These are phyloP conservation scores for Triangularia setosa DNA, from an alignment of 2,329 filamentous ascomycete genomes.

Conservation along the genomic window DNA sequence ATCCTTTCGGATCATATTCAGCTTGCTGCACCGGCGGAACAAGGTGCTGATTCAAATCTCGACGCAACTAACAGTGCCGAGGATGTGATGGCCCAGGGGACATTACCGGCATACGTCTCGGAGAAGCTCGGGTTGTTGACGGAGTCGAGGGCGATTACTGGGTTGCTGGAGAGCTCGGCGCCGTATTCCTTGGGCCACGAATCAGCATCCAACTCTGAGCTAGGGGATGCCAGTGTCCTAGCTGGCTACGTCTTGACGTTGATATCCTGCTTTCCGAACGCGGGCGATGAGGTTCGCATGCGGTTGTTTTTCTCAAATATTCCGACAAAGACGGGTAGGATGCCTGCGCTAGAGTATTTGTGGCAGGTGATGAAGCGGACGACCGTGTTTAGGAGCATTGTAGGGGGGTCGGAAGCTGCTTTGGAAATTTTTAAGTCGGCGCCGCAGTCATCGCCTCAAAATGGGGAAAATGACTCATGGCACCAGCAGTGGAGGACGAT, in stretches of 20 bases:
- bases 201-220: conserved; percentile 31
- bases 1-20: conserved; percentile 49
- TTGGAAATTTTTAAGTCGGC: conserved; percentile 29
- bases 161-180: conserved; percentile 40
- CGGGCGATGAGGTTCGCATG: conserved; percentile 89
- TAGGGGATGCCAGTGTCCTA: conserved; percentile 65
- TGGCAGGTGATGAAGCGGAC: conserved; percentile 62
- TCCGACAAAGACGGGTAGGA: conserved; percentile 35
- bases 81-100: neutral
- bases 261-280: conserved; percentile 75
- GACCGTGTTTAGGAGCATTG: conserved; percentile 35
- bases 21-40: conserved; percentile 35
- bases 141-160: neutral
- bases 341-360: conserved; percentile 76
- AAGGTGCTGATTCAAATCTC: neutral
- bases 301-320: conserved; percentile 79
- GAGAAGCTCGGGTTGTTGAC: neutral
- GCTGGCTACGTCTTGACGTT: conserved; percentile 85
- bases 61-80: neutral
- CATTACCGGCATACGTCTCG: neutral
- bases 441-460: conserved; percentile 9
- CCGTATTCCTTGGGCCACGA: conserved; percentile 31
- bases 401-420: conserved; percentile 29
- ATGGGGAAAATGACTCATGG: conserved; percentile 31
- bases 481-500: conserved; percentile 82